Evolutionary conservation across 2,329 filamentous ascomycete species (phyloP).

Genomic region (Fonsecaea multimorphosa): DNA sequence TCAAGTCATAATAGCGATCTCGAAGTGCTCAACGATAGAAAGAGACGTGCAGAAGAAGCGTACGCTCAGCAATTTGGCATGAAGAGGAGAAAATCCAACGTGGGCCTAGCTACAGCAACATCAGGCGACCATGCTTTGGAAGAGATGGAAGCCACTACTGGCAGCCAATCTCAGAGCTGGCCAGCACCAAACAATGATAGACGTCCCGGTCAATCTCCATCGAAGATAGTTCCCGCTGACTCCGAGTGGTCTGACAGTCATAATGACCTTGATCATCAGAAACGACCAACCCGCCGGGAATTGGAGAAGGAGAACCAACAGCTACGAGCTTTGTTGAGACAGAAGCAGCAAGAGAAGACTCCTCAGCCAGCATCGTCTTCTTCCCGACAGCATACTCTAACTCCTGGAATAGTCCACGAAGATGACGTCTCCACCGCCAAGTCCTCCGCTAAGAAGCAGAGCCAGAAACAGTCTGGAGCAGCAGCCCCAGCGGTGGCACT

Average conservation of each 20-base stretch:
- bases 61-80: slow-evolving; percentile 39
- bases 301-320: slow-evolving; percentile 41
- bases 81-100: slow-evolving; percentile 37
- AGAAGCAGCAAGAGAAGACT: slow-evolving; percentile 30
- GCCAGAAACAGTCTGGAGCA: slow-evolving; percentile 7
- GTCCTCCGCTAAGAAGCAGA: slow-evolving; percentile 22
- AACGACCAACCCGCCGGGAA: slow-evolving; percentile 34
- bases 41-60: slow-evolving; percentile 39
- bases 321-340: slow-evolving; percentile 36
- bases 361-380: slow-evolving; percentile 12
- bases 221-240: slow-evolving; percentile 9
- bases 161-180: not conserved
- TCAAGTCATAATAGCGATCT: slow-evolving; percentile 12
- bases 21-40: slow-evolving; percentile 38
- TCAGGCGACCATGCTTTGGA: slow-evolving; percentile 11
- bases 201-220: slow-evolving; percentile 18
- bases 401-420: not conserved
- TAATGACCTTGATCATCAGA: slow-evolving; percentile 35
- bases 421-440: slow-evolving; percentile 4
- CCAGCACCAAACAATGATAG: not conserved
- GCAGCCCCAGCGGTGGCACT: slow-evolving; percentile 26
- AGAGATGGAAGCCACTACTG: not conserved
- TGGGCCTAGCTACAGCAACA: slow-evolving; percentile 4
- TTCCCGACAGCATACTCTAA: not conserved
- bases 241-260: slow-evolving; percentile 19